Conservation (phyloP, 2,329 filamentous ascomycete genomes). For the Fusarium annulatum region DNA sequence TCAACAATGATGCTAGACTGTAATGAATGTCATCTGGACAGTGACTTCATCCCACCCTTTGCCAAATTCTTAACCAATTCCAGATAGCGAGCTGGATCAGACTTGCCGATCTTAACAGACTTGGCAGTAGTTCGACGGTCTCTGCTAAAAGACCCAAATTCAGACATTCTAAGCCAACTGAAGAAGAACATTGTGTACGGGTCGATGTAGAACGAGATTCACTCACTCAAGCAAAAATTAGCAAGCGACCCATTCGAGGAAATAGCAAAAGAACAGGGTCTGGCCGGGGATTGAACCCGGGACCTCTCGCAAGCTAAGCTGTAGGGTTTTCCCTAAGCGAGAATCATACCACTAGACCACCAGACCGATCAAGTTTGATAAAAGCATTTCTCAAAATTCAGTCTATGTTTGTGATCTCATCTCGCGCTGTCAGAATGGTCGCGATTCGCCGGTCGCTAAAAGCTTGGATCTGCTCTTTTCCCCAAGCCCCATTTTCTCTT, state of each 20-base stretch:
- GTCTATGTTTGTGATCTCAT: rapidly evolving
- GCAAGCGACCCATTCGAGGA: too few relatives aligned
- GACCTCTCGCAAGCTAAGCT: constrained; percentile 56
- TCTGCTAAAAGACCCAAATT: rapidly evolving
- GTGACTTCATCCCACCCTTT: rapidly evolving
- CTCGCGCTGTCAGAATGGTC: too few relatives aligned
- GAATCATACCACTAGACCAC: background rate
- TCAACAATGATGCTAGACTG: rapidly evolving
- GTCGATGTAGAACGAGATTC: rapidly evolving
- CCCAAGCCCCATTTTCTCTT: background rate
- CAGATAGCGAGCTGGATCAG: rapidly evolving
- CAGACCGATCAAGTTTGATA: background rate
- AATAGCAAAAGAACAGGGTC: constrained; percentile 44
- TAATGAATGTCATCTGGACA: rapidly evolving
- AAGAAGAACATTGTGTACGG: rapidly evolving
- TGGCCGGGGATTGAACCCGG: constrained; percentile 60
- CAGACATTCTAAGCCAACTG: too few relatives aligned
- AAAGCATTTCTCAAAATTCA: rapidly evolving
- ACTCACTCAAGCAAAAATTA: too few relatives aligned
- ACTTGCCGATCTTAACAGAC: too few relatives aligned
- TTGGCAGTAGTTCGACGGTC: rapidly evolving
- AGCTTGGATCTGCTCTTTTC: background rate
- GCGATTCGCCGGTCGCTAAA: rapidly evolving
- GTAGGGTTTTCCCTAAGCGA: background rate
- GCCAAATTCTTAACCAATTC: rapidly evolving